phyloP scores from a whole-genome alignment of 805 yeast genomes.

The Yamadazyma nakazawae region DNA sequence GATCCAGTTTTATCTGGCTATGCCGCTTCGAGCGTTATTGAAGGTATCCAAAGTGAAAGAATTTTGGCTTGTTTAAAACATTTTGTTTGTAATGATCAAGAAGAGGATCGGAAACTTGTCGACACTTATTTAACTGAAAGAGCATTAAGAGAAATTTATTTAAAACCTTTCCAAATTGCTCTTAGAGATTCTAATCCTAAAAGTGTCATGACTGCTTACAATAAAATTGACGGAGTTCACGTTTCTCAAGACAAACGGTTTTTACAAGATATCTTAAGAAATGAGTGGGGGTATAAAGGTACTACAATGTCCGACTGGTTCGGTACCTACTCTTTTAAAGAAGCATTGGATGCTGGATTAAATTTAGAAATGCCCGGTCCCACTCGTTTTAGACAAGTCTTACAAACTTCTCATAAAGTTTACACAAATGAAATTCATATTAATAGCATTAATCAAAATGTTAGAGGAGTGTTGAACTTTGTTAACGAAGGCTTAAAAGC shows the following conservation, averaged over 20 bases:
- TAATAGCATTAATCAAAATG: conserved; percentile 47
- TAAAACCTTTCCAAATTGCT: conserved; percentile 62
- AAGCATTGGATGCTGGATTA: conserved; percentile 51
- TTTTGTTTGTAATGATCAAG: conserved; percentile 61
- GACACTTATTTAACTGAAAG: conserved; percentile 53
- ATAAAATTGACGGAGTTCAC: conserved; percentile 60
- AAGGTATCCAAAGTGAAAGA: conserved; percentile 52
- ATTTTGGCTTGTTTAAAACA: conserved; percentile 60
- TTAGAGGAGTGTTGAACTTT: conserved; percentile 43
- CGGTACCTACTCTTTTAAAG: conserved; percentile 50
- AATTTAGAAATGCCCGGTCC: conserved; percentile 72
- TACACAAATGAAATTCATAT: conserved; percentile 37
- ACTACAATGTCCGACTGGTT: conserved; percentile 62
- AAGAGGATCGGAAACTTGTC: conserved; percentile 48
- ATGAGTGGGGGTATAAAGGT: conserved; percentile 59
- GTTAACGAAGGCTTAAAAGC: conserved; percentile 42
- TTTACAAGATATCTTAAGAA: conserved; percentile 45
- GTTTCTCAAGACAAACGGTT: conserved; percentile 45
- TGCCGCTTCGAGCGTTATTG: conserved; percentile 47
- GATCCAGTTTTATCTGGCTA: conserved; percentile 52
- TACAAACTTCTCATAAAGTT: conserved; percentile 41
- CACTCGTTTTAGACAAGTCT: conserved; percentile 42
- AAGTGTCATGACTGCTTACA: conserved; percentile 61
- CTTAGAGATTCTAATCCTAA: conserved; percentile 50
- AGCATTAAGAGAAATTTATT: conserved; percentile 63